These are phyloP conservation scores for Tylopilus sp. DNA, from an alignment of 768 basidiomycete genomes.

Conservation along the genomic window DNA sequence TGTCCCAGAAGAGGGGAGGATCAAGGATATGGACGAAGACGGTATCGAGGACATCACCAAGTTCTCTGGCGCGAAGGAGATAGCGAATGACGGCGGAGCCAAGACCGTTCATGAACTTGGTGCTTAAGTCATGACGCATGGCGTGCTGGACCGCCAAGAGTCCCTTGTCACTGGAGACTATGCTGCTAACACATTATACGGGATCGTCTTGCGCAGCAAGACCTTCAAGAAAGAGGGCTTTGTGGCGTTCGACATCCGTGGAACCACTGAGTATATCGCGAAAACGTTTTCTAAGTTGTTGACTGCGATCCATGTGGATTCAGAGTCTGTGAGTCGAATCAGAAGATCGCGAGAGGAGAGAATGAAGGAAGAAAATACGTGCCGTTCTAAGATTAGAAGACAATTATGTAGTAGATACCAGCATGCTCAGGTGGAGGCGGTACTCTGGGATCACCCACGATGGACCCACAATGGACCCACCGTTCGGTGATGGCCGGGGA, in stretches of 20 bases:
- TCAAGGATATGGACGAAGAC: slow-evolving; percentile 42
- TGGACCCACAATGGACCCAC: too few relatives aligned
- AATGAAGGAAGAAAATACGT: not conserved
- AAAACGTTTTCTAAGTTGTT: slow-evolving; percentile 35
- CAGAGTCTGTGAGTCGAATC: not conserved
- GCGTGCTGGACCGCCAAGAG: slow-evolving; percentile 37
- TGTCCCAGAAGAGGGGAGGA: slow-evolving; percentile 50
- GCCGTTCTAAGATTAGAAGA: not conserved
- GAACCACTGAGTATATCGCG: slow-evolving; percentile 31
- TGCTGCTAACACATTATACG: slow-evolving; percentile 33
- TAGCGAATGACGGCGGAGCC: slow-evolving; percentile 37
- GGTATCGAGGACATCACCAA: slow-evolving; percentile 36
- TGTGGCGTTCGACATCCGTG: slow-evolving; percentile 22
- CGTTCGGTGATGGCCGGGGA: not conserved
- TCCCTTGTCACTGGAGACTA: slow-evolving; percentile 37
- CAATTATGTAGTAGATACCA: not conserved
- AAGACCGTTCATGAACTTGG: slow-evolving; percentile 41
- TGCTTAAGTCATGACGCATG: slow-evolving; percentile 38
- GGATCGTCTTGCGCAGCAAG: slow-evolving; percentile 40
- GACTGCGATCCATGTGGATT: slow-evolving; percentile 19
- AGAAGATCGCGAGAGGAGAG: not conserved
- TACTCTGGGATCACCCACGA: not conserved
- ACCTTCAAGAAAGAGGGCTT: slow-evolving; percentile 44
- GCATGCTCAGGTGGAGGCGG: not conserved
- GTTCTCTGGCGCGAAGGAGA: slow-evolving; percentile 36